Evolutionary conservation across 2,329 filamentous ascomycete species (phyloP).

Genomic region (Didymella keratinophila): DNA sequence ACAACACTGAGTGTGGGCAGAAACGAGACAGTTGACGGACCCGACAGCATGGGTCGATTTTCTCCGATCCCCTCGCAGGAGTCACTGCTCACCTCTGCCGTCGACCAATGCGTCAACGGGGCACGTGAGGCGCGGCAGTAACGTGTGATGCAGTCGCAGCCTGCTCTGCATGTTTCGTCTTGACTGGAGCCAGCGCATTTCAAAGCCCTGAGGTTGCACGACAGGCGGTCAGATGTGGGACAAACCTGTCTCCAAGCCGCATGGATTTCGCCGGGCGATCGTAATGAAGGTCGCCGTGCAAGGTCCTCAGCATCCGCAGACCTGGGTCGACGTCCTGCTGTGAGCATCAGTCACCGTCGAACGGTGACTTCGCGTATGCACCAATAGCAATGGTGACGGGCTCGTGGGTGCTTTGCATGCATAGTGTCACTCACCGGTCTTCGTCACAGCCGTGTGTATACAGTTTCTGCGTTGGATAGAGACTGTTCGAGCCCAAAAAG

Average conservation of each 20-base stretch:
- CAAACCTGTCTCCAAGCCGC: slow-evolving; percentile 18
- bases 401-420: slow-evolving; percentile 14
- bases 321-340: slow-evolving; percentile 20
- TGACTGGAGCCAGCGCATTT: slow-evolving; percentile 46
- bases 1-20: slow-evolving; percentile 8
- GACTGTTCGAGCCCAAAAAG: slow-evolving; percentile 7
- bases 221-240: slow-evolving; percentile 26
- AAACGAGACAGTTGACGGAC: slow-evolving; percentile 26
- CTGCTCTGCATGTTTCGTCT: slow-evolving; percentile 28
- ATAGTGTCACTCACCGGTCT: slow-evolving; percentile 3
- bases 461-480: slow-evolving; percentile 5
- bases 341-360: slow-evolving; percentile 6
- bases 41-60: slow-evolving; percentile 32
- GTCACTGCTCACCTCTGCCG: slow-evolving; percentile 24
- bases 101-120: slow-evolving; percentile 17
- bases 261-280: slow-evolving; percentile 18
- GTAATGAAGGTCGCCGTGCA: slow-evolving; percentile 15
- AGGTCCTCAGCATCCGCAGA: slow-evolving; percentile 22
- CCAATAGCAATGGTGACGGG: slow-evolving; percentile 6
- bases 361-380: slow-evolving; percentile 10
- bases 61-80: slow-evolving; percentile 34
- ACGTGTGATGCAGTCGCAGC: slow-evolving; percentile 26
- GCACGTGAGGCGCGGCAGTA: slow-evolving; percentile 28
- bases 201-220: slow-evolving; percentile 29
- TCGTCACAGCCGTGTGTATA: slow-evolving; percentile 8